These are phyloP conservation scores for Malus hybrid DNA, from an alignment of 331 rosid species.

Conservation along the genomic window DNA sequence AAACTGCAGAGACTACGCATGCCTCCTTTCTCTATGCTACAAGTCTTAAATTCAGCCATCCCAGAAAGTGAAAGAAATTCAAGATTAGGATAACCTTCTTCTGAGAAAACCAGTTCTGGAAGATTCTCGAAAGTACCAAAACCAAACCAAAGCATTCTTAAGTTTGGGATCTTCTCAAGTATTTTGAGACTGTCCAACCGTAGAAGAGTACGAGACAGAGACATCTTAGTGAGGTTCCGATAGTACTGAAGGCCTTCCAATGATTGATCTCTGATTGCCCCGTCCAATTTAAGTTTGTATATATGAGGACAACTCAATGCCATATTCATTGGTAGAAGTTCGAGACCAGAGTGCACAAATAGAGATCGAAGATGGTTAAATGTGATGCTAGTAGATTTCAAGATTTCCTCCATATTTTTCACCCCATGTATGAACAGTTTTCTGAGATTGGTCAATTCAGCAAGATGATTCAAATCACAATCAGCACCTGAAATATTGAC, in stretches of 20 bases:
- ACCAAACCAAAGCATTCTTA: neutral
- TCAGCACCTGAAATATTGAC: too few relatives aligned
- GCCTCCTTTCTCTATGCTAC: constrained; percentile 32
- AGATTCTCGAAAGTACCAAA: accelerated
- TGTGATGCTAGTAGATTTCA: neutral
- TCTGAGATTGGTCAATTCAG: too few relatives aligned
- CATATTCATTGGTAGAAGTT: neutral
- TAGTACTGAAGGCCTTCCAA: neutral
- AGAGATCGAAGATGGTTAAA: neutral
- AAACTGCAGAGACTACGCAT: constrained; percentile 20
- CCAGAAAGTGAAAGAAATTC: constrained; percentile 15
- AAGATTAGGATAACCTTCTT: constrained; percentile 31
- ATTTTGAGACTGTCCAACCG: neutral
- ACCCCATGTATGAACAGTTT: too few relatives aligned
- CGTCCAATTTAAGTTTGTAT: constrained; percentile 18
- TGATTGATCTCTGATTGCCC: constrained; percentile 13
- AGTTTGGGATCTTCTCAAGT: neutral
- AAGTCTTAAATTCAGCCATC: constrained; percentile 17
- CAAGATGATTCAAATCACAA: too few relatives aligned
- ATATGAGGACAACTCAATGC: constrained; percentile 30
- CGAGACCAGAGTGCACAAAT: neutral
- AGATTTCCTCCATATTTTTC: too few relatives aligned
- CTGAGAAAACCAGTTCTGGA: constrained; percentile 19
- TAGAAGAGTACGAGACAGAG: accelerated
- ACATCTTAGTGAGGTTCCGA: neutral